These are phyloP conservation scores for Alternaria longipes DNA, from an alignment of 2,329 filamentous ascomycete species.

Conservation along the genomic window DNA sequence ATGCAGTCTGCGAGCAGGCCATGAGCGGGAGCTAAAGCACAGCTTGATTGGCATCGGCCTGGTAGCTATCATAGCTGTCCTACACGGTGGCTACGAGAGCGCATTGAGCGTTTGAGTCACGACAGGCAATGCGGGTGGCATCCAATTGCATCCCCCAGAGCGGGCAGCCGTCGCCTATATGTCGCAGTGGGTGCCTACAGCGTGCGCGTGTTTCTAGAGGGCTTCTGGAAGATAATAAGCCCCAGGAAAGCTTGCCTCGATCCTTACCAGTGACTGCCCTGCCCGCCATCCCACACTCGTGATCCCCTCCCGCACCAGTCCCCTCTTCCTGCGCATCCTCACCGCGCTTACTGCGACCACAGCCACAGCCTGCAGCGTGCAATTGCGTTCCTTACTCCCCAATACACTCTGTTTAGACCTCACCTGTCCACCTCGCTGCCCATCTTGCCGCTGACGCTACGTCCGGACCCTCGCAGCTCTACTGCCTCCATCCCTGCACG, in stretches of 20 bases:
- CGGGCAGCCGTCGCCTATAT: constrained; percentile 10
- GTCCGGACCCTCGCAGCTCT: constrained; percentile 40
- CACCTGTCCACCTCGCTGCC: constrained; percentile 6
- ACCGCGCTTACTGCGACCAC: constrained; percentile 13
- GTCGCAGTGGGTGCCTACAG: constrained; percentile 11
- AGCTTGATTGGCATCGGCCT: constrained; percentile 9
- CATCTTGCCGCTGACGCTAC: constrained; percentile 32
- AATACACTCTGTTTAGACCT: background rate
- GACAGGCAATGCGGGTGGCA: constrained; percentile 13
- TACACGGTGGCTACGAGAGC: constrained; percentile 9
- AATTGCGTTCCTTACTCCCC: constrained; percentile 12
- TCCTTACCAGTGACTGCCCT: constrained; percentile 23
- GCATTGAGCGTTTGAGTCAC: constrained; percentile 6
- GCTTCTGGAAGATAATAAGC: constrained; percentile 39
- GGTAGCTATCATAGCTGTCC: constrained; percentile 5
- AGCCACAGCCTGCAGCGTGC: constrained; percentile 8
- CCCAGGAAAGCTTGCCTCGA: constrained; percentile 33
- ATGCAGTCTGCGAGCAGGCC: constrained; percentile 7
- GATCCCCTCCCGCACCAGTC: constrained; percentile 27
- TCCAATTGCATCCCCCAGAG: constrained; percentile 25
- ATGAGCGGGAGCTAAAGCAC: constrained; percentile 30
- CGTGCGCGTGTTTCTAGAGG: constrained; percentile 33
- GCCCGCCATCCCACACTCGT: constrained; percentile 26
- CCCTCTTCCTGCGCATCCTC: constrained; percentile 34
- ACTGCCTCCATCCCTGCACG: constrained; percentile 48